A percentile compares a stretch with the other conserved stretches of the same genome.
Evolutionary conservation across 2,329 filamentous ascomycete genomes (phyloP).

Genomic region (Magnaporthales sp.): DNA sequence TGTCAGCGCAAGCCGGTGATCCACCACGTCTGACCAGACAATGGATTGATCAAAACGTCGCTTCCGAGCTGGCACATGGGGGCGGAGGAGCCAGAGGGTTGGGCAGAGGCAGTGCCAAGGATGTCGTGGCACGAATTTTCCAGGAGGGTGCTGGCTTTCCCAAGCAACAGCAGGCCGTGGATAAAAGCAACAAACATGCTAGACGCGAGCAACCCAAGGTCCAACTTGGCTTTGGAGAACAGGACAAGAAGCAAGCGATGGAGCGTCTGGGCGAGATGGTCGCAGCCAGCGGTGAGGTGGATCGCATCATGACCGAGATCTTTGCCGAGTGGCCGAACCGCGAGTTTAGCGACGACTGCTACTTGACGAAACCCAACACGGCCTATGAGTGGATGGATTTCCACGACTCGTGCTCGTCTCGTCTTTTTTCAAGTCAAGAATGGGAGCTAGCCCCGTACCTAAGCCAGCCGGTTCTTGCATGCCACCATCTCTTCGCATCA

Average conservation of each 20-base stretch:
- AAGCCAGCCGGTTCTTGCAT: constrained; percentile 76
- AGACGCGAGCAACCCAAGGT: constrained; percentile 45
- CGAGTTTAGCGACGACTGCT: constrained; percentile 87
- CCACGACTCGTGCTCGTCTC: constrained; percentile 73
- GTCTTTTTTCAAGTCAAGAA: constrained; percentile 75
- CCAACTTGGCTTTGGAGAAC: constrained; percentile 63
- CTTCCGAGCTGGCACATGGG: constrained; percentile 59
- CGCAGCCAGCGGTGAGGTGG: constrained; percentile 69
- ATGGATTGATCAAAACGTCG: constrained; percentile 68
- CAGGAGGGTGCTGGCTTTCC: constrained; percentile 72
- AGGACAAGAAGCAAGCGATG: constrained; percentile 63
- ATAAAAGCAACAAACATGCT: constrained; percentile 29
- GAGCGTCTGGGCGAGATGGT: constrained; percentile 66
- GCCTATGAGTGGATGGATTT: constrained; percentile 96
- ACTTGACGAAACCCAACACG: constrained; percentile 76
- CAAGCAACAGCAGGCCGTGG: constrained; percentile 35
- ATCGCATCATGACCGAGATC: constrained; percentile 72
- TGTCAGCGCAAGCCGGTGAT: constrained; percentile 25
- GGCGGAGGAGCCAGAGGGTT: constrained; percentile 64
- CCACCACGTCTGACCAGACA: constrained; percentile 53
- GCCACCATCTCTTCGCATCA: constrained; percentile 84
- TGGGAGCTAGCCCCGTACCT: constrained; percentile 90
- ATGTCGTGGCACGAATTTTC: constrained; percentile 72
- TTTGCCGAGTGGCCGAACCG: constrained; percentile 80
- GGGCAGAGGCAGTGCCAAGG: constrained; percentile 62